Conservation (phyloP, 192 early-diverging fungal genomes). For the Globomyces pollinis-pini region DNA sequence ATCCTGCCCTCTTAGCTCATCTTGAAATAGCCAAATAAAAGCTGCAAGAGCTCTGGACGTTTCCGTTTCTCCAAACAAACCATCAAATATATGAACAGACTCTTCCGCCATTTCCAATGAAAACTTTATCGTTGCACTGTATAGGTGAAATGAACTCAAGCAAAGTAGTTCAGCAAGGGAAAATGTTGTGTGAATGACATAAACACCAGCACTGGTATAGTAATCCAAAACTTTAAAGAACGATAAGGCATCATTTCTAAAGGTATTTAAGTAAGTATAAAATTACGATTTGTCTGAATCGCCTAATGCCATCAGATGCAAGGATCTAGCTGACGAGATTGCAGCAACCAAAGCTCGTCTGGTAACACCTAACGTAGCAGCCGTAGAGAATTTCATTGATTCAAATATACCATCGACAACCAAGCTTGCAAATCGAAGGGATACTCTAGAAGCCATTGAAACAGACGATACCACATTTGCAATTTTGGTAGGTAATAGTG, state of each 20-base stretch:
- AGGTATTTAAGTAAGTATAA: too few relatives aligned
- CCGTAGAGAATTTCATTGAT: slow-evolving; percentile 51
- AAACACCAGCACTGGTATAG: slow-evolving; percentile 55
- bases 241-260: background rate
- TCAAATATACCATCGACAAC: slow-evolving; percentile 56
- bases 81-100: slow-evolving; percentile 84
- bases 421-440: slow-evolving; percentile 47
- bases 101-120: slow-evolving; percentile 65
- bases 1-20: slow-evolving; percentile 28
- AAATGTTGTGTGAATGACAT: slow-evolving; percentile 60
- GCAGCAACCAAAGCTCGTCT: slow-evolving; percentile 50
- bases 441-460: slow-evolving; percentile 53
- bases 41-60: background rate
- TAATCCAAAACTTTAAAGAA: slow-evolving; percentile 53
- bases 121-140: slow-evolving; percentile 58
- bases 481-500: slow-evolving; percentile 46
- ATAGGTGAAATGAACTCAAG: slow-evolving; percentile 69
- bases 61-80: slow-evolving; percentile 90
- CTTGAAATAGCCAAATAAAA: slow-evolving; percentile 7
- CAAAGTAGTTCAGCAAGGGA: slow-evolving; percentile 70
- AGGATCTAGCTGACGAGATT: slow-evolving; percentile 49
- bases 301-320: slow-evolving; percentile 35
- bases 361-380: slow-evolving; percentile 45
- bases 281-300: background rate
- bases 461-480: slow-evolving; percentile 53